Conservation (phyloP, 345 rosid species). For the Rhizophora mangle region DNA sequence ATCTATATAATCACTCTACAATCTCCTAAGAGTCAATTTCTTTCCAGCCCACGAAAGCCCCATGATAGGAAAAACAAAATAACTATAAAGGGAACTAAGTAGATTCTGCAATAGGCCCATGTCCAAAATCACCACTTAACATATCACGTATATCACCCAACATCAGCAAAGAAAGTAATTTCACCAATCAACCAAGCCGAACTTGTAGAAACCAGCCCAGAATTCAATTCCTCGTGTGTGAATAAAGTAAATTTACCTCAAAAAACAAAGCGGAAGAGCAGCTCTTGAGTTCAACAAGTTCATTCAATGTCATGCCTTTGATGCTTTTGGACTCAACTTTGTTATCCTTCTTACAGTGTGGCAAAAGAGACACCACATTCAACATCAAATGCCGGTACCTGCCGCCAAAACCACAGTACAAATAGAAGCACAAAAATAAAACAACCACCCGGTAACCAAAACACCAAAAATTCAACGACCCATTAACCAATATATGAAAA, state of each 20-base stretch:
- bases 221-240: neutral
- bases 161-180: neutral
- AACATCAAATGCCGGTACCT: constrained; percentile 97
- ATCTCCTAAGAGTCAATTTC: neutral
- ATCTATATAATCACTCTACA: neutral
- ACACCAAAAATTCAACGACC: neutral
- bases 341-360: constrained; percentile 94
- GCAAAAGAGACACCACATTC: constrained; percentile 83
- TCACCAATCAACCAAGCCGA: constrained; percentile 1
- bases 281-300: constrained; percentile 82
- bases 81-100: no score
- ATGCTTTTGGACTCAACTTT: constrained; percentile 80
- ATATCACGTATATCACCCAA: neutral
- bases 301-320: constrained; percentile 76
- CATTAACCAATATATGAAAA: neutral
- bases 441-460: neutral
- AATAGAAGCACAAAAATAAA: neutral
- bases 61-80: no score
- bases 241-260: constrained; percentile 52
- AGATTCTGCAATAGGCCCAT: no score
- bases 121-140: no score
- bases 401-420: neutral
- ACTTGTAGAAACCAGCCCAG: neutral
- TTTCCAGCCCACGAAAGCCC: no score
- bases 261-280: constrained; percentile 85